Percentiles rank a stretch among this genome's conserved stretches.
Conservation (phyloP, 2,329 filamentous ascomycete species). For the Neospermospora avenae region DNA sequence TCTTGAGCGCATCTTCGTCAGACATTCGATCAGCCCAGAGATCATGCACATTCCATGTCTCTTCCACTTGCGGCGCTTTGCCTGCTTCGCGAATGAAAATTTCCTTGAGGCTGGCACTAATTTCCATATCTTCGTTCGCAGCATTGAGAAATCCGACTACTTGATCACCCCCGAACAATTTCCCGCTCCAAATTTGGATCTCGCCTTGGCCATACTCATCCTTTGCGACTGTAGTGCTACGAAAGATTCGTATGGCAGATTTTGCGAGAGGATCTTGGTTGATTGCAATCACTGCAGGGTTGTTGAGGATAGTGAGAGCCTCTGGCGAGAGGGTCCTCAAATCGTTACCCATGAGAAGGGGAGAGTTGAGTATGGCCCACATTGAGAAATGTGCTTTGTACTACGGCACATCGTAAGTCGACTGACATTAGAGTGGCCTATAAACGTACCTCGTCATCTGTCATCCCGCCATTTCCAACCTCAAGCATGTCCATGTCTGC, state of each 20-base stretch:
- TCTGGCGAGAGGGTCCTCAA: constrained; percentile 14
- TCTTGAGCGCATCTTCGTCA: constrained; percentile 39
- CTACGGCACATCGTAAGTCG: constrained; percentile 25
- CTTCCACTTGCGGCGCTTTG: constrained; percentile 38
- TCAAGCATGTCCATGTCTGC: constrained; percentile 26
- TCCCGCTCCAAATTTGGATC: constrained; percentile 47
- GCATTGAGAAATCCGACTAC: constrained; percentile 47
- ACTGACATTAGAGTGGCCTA: neutral
- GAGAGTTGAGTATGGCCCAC: constrained; percentile 25
- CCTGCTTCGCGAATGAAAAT: constrained; percentile 47
- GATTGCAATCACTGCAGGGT: constrained; percentile 38
- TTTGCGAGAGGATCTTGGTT: constrained; percentile 33
- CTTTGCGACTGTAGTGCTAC: constrained; percentile 40
- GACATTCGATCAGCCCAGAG: constrained; percentile 51
- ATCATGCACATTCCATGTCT: constrained; percentile 49
- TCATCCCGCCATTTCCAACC: constrained; percentile 24
- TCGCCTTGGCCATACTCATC: constrained; percentile 42
- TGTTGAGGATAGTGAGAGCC: constrained; percentile 25
- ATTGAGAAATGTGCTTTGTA: constrained; percentile 27
- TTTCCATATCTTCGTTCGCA: constrained; percentile 39
- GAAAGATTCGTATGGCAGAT: constrained; percentile 33
- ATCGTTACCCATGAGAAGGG: constrained; percentile 27
- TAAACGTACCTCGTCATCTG: constrained; percentile 17
- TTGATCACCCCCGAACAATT: constrained; percentile 39
- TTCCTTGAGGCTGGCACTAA: constrained; percentile 47